Conservation (phyloP, 2,329 filamentous ascomycete species). For the Rugonectria rugulosa region DNA sequence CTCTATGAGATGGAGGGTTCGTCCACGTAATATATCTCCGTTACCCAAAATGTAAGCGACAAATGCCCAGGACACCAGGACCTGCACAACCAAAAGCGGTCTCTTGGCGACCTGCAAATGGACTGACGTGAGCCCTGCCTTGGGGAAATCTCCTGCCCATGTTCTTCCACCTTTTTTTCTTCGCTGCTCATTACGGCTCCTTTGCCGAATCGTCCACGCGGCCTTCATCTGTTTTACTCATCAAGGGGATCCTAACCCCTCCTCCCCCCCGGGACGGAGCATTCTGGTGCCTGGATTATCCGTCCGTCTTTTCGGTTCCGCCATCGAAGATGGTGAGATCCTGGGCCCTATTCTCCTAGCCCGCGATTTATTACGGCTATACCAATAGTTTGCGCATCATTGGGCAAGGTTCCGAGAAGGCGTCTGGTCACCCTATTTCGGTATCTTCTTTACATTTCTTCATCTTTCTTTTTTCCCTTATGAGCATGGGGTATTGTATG, state of each 20-base stretch:
- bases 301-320: constrained; percentile 9
- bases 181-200: too few relatives aligned
- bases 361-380: background rate
- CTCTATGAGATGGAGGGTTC: too few relatives aligned
- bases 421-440: background rate
- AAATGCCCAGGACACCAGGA: background rate
- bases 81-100: background rate
- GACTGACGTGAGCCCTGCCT: background rate
- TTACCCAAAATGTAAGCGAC: background rate
- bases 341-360: background rate
- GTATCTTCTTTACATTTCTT: background rate
- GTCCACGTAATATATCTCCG: too few relatives aligned
- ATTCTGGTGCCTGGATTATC: constrained; percentile 2
- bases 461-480: background rate
- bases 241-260: too few relatives aligned
- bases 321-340: background rate
- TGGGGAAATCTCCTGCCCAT: background rate
- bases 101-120: background rate
- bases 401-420: background rate
- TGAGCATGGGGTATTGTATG: background rate
- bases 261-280: background rate
- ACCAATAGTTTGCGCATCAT: background rate
- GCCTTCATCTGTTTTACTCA: constrained; percentile 2
- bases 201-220: background rate
- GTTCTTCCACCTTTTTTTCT: background rate